Evolutionary conservation across 1,139 yeast genomes (phyloP), one percentile per base, ranked within the genome.

Genomic region (Geotrichum histeridarum): DNA sequence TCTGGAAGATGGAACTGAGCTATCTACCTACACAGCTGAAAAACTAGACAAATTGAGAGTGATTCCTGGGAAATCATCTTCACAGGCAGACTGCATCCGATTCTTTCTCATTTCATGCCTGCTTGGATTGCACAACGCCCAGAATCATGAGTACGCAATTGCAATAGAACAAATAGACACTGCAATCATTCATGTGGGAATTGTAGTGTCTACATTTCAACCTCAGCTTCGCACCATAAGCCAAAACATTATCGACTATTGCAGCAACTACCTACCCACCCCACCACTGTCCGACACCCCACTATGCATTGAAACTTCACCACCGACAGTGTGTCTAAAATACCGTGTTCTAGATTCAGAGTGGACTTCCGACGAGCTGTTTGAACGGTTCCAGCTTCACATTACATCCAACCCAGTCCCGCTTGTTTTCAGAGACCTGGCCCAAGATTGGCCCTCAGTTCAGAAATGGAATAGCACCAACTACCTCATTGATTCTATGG

Each of bases 391-490:
- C 35, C 59, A 56, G 38, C 43, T 44, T 4, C 49, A 48, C 15
- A 41, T 56, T 39, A 50, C 48, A 15, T 44, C 41, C 27, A 27
- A 38, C 8, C 56, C 58, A 3, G 31, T n/a, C 18, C 63, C 67
- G 11, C 36, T 63, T 14, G 48, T 52, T 32, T 45, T 63, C 2
- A 14, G 35, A 8, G 57, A 54, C 14, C 30, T 57, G 12, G 64
- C 62, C 6, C 30, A 35, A 9, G 53, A 57, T 32, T 64, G 67
- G 67, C 67, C 66, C 1, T 67, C 67, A 8, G 22, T 57, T 15
- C 18, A 51, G 12, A 35, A 41, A 6, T 64, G 67, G 67, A 63
- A 61, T 27, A 42, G 52, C 30, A 37, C 57, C 1, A 47, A 41
- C 12, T 64, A 62, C 47, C 54, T 50, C 38, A 58, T n/a, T 53